Percentiles rank a stretch among this genome's conserved stretches.
These are phyloP conservation scores for Capsicum rhomboideum DNA, from an alignment of 257 asterid genomes.

Conservation along the genomic window DNA sequence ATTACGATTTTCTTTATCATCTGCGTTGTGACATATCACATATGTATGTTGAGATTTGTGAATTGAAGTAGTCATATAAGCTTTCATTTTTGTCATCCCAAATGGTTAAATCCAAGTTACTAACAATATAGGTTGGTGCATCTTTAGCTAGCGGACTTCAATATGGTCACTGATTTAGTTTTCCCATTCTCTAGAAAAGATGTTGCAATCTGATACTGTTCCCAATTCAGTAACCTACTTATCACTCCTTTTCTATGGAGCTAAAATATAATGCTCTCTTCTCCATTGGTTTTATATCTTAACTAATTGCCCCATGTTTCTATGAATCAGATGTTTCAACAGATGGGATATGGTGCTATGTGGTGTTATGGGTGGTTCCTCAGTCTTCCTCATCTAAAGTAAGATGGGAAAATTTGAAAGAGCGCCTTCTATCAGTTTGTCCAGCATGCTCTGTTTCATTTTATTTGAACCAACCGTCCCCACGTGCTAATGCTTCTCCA, in stretches of 20 bases:
- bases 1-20: not conserved
- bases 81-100: not conserved
- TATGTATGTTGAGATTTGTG: not conserved
- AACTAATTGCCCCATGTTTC: not conserved
- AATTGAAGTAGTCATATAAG: not conserved
- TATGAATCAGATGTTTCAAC: conserved; percentile 62
- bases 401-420: conserved; percentile 63
- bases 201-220: too few relatives aligned
- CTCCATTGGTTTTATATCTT: not conserved
- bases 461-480: conserved; percentile 34
- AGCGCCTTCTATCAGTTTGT: conserved; percentile 57
- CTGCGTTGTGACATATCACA: not conserved
- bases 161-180: too few relatives aligned
- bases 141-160: too few relatives aligned
- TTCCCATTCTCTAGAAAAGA: not conserved
- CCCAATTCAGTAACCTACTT: not conserved
- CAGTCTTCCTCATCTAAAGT: conserved; percentile 30
- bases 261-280: not conserved
- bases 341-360: conserved; percentile 81
- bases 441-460: conserved; percentile 46
- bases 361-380: conserved; percentile 62
- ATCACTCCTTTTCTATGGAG: not conserved
- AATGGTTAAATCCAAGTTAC: not conserved
- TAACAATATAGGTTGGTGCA: too few relatives aligned
- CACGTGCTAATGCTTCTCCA: conserved; percentile 28